phyloP scores from a whole-genome alignment of 2,329 filamentous ascomycete species.

The Colletotrichum nymphaeae region DNA sequence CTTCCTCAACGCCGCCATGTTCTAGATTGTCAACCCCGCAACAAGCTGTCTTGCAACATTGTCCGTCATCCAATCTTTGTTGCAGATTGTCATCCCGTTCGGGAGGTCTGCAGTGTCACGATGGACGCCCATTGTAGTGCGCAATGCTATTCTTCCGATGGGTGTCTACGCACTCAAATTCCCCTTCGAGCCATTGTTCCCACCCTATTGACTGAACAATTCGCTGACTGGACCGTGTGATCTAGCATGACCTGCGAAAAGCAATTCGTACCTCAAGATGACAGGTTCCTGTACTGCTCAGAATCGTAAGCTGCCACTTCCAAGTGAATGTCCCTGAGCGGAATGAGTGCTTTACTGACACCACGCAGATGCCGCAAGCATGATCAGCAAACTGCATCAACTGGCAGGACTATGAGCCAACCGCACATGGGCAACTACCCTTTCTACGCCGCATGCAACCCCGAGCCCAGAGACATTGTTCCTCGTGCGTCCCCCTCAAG shows the following conservation, averaged over 20 bases:
- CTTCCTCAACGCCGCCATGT: slow-evolving; percentile 22
- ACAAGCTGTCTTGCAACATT: slow-evolving; percentile 10
- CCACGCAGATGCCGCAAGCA: slow-evolving; percentile 62
- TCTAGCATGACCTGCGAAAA: slow-evolving; percentile 75
- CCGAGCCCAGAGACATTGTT: slow-evolving; percentile 71
- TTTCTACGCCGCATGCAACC: slow-evolving; percentile 56
- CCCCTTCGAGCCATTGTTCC: slow-evolving; percentile 41
- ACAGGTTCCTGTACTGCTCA: slow-evolving; percentile 71
- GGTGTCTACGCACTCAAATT: slow-evolving; percentile 32
- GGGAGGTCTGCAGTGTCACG: slow-evolving; percentile 45
- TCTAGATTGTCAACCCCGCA: slow-evolving; percentile 23
- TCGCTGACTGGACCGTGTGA: slow-evolving; percentile 42
- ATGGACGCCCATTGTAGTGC: slow-evolving; percentile 42
- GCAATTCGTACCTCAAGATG: slow-evolving; percentile 70
- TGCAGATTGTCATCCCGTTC: slow-evolving; percentile 38
- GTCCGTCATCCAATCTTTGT: slow-evolving; percentile 23
- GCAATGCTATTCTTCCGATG: slow-evolving; percentile 25
- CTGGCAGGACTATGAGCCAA: slow-evolving; percentile 27
- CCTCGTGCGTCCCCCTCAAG: slow-evolving; percentile 72
- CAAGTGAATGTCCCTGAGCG: neutral
- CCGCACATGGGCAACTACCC: slow-evolving; percentile 48
- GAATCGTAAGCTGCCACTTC: slow-evolving; percentile 62
- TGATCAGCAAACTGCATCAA: slow-evolving; percentile 48
- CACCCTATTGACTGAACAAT: slow-evolving; percentile 41
- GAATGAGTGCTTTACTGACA: slow-evolving; percentile 7